These are phyloP conservation scores for Vitis cinerea DNA, from an alignment of 164 flowering plant genomes.

Conservation along the genomic window DNA sequence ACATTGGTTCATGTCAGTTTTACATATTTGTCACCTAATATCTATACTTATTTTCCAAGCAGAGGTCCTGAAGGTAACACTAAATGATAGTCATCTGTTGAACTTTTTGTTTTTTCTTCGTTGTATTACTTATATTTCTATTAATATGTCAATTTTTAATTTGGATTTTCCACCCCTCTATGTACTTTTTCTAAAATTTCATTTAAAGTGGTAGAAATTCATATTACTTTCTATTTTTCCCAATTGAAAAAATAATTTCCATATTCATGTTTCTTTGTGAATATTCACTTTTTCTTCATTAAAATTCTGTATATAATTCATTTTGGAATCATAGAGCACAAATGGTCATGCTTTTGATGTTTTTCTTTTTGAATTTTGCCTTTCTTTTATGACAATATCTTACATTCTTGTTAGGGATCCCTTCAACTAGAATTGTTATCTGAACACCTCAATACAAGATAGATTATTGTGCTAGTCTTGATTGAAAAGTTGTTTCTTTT, in stretches of 20 bases:
- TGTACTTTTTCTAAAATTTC: neutral
- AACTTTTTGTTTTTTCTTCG: neutral
- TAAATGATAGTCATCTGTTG: neutral
- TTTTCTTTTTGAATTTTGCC: too few species aligned
- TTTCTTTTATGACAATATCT: too few species aligned
- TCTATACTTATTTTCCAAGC: constrained; percentile 85
- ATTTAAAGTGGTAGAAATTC: neutral
- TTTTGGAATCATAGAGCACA: too few species aligned
- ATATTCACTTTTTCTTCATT: too few species aligned
- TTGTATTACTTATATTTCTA: neutral
- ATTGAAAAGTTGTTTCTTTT: too few species aligned
- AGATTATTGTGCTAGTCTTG: too few species aligned
- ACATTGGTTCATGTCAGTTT: constrained; percentile 75
- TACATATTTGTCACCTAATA: constrained; percentile 59
- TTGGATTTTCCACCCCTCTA: neutral
- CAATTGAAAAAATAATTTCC: neutral
- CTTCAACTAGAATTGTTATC: too few species aligned
- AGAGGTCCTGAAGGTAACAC: constrained; percentile 92
- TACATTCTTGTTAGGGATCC: too few species aligned
- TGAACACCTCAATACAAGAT: too few species aligned
- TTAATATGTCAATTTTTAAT: neutral
- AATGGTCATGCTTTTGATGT: too few species aligned
- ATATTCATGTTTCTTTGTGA: neutral
- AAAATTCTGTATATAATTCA: too few species aligned
- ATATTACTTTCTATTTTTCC: neutral